Evolutionary conservation across 345 rosid species (phyloP), one percentile per base, ranked within the genome.

Genomic region (Geranium rotundifolium): DNA sequence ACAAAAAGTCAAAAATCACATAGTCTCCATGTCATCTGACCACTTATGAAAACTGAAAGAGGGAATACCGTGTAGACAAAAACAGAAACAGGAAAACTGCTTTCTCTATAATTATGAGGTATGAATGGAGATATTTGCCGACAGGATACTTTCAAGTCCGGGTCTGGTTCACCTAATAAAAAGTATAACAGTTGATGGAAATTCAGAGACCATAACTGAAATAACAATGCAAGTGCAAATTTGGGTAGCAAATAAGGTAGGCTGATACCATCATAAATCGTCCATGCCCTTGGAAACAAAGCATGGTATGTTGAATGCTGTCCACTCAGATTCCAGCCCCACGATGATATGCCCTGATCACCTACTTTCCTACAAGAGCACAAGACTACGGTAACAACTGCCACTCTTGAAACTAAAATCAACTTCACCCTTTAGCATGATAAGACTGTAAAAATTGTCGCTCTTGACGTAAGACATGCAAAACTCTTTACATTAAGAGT

Each of bases 271-370:
- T 93, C 97, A 82, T 93, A 93, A 75, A 93, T 41, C 34, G 99
- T 89, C 97, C 99, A 93, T 8, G 99, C 95, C 82, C 99, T 83
- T 61, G 99, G 99, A 77, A 93, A 93, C 31, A 93, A 72, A 62
- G 97, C 99, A 79, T 93, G 99, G 72, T 93, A 93, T 39, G 99
- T 93, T 18, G 99, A 87, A 75, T 90, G 89, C 75, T 93, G 97
- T 34, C 99, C 99, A 80, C 70, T 84, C 57, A 93, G 77, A 79
- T 89, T 93, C 99, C 99, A 93, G 54, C 87, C 96, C 99, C 99
- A 93, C 10, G 99, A 93, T 50, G 97, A 86, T 69, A 86, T 74
- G 63, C 97, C 99, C 30, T 82, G 78, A 79, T 86, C 96, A 57
- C 71, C 81, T 52, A 78, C 68, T 74, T 86, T 93, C 74, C 99